Conservation (phyloP, 1,139 yeast genomes). For the Saccharomycopsis crataegensis region DNA sequence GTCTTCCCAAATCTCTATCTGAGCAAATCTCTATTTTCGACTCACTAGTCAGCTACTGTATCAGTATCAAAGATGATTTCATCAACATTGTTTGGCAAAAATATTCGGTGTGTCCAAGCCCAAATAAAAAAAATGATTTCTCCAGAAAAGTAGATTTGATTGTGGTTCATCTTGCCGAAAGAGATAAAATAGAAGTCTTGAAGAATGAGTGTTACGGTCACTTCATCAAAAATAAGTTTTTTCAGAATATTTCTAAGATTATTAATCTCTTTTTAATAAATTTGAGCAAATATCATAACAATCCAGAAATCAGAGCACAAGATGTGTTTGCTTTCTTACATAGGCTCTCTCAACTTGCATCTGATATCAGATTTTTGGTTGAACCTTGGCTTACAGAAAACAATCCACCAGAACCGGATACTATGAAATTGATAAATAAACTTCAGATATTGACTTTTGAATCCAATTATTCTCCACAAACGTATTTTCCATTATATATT, state of each 20-base stretch:
- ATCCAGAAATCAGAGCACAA: background rate
- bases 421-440: background rate
- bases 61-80: background rate
- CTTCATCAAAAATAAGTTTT: background rate
- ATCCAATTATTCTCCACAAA: background rate
- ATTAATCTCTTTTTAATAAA: background rate
- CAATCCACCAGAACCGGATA: conserved; percentile 2
- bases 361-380: background rate
- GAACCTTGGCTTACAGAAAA: conserved; percentile 3
- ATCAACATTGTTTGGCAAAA: background rate
- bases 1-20: background rate
- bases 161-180: too few species aligned
- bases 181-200: background rate
- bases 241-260: conserved; percentile 1
- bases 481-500: conserved; percentile 8
- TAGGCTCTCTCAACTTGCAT: background rate
- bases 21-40: background rate
- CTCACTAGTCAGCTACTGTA: background rate
- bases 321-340: background rate
- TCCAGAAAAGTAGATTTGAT: too few species aligned
- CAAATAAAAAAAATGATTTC: too few species aligned
- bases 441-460: background rate
- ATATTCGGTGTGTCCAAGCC: too few species aligned
- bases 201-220: background rate
- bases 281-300: background rate